Percentiles rank a stretch among this genome's conserved stretches.
phyloP scores from a whole-genome alignment of 306 rosid species.

The Inga leiocalycina region DNA sequence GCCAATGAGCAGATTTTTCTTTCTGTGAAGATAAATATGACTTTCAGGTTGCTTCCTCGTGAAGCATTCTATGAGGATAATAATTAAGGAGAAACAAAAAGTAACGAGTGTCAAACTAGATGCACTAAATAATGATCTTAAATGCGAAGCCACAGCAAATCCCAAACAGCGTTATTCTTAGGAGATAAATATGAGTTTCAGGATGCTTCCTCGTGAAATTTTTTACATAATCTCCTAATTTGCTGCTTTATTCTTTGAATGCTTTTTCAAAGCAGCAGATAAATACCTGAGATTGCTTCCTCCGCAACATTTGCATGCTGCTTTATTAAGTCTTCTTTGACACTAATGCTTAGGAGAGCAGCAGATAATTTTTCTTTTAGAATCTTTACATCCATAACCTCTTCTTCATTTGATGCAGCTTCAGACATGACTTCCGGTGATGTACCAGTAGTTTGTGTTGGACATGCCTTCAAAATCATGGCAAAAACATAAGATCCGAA shows the following conservation, averaged over 20 bases:
- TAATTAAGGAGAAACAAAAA: background rate
- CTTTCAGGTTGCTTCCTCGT: too few species aligned
- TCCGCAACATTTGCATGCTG: slow-evolving; percentile 89
- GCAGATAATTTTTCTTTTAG: slow-evolving; percentile 60
- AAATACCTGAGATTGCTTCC: slow-evolving; percentile 82
- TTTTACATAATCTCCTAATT: slow-evolving; percentile 22
- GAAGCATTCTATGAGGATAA: too few species aligned
- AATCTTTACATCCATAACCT: slow-evolving; percentile 49
- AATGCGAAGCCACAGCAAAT: background rate
- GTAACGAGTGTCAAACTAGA: background rate
- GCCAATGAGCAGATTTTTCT: background rate
- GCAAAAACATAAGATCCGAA: background rate
- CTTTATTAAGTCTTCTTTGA: slow-evolving; percentile 74
- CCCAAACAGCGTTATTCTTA: background rate
- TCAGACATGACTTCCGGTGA: slow-evolving; percentile 74
- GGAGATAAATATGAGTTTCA: background rate
- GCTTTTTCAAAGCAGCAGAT: background rate
- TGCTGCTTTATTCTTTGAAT: background rate
- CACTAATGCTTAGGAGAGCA: slow-evolving; percentile 63
- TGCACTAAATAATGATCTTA: background rate
- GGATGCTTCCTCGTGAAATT: slow-evolving; percentile 18
- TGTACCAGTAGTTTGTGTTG: slow-evolving; percentile 48
- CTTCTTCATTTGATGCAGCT: slow-evolving; percentile 50
- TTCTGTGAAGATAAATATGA: background rate
- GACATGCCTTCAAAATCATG: slow-evolving; percentile 53